These are phyloP conservation scores for Lasiosphaeria ovina DNA, from an alignment of 495 filamentous ascomycete genomes.

Conservation along the genomic window DNA sequence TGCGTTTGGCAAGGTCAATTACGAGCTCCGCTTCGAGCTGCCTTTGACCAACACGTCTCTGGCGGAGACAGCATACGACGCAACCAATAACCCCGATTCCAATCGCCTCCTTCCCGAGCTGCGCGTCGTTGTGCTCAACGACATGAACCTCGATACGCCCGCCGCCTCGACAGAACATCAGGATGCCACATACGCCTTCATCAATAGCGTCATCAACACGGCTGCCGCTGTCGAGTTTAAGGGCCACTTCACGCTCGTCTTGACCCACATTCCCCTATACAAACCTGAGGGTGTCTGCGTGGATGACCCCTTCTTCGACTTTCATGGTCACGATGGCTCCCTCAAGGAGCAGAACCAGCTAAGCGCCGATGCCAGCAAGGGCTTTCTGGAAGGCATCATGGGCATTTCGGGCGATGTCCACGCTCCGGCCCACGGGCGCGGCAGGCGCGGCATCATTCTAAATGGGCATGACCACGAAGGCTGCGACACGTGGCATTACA, in stretches of 20 bases:
- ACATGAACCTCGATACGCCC: constrained; percentile 86
- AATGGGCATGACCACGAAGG: constrained; percentile 95
- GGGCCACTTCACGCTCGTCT: constrained; percentile 71
- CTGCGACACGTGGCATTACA: constrained; percentile 82
- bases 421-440: constrained; percentile 54
- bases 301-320: constrained; percentile 77
- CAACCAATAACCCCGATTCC: constrained; percentile 31
- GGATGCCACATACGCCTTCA: constrained; percentile 68
- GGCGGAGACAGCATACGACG: constrained; percentile 36
- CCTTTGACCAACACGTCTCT: constrained; percentile 36
- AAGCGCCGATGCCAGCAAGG: constrained; percentile 59
- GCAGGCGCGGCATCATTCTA: constrained; percentile 66
- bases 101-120: constrained; percentile 58
- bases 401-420: constrained; percentile 63
- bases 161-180: constrained; percentile 63
- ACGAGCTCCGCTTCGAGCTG: constrained; percentile 74
- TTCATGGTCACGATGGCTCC: constrained; percentile 64
- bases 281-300: constrained; percentile 80
- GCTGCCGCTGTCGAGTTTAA: constrained; percentile 64
- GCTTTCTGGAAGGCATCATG: constrained; percentile 74
- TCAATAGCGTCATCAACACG: constrained; percentile 68
- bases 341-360: constrained; percentile 92
- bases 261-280: constrained; percentile 90
- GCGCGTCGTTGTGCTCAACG: constrained; percentile 82
- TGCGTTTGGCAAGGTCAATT: constrained; percentile 82